Base-by-base conservation (phyloP, 106 monocot species). In the Allium cepa region DNA sequence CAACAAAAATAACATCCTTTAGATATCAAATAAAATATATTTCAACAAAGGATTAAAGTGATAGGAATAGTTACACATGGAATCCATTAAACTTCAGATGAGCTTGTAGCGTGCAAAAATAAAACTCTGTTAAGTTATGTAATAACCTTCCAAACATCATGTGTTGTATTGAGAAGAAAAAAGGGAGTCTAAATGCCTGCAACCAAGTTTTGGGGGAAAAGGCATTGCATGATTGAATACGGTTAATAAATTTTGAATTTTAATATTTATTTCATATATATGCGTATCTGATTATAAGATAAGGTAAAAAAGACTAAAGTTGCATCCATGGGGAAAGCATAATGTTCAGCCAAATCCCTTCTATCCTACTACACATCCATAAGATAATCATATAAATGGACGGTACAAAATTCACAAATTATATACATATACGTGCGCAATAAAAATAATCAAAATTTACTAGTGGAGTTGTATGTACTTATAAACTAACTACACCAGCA, bases 81-180 rank as follows among this genome's bases (percentile, higher is more conserved):
- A 22, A 22, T 0, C 22, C 22, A 22, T 22, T 22, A 22, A 22
- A 22, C 0, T 22, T 22, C 22, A 22, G 22, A 22, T 22, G 22
- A 22, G 22, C 22, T 22, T 22, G 22, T 22, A 22, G 22, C 22
- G 22, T 22, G 22, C 22, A 22, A 22, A 22, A 22, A 22, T 22
- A 22, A 22, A 22, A 22, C 22, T 22, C 22, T 22, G 22, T 22
- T 22, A 22, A 22, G 22, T 22, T 14, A 14, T 63, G 8, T 67
- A 60, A 46, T 8, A 15, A 84, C 84, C 88, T 88, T 81, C 88
- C 88, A 88, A 46, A 76, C 76, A 67, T 88, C 84, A 79, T 88
- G 84, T 47, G 88, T 84, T 17, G 88, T 18, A 77, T 88, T 88
- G 18, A 88, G 64, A 62, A 56, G 77, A 88, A 88, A 26, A 72